A percentile compares a stretch with the other conserved stretches of the same genome.
Evolutionary conservation across 2,329 filamentous ascomycete genomes (phyloP).

Genomic region (Aspergillus oerlinghausenensis): DNA sequence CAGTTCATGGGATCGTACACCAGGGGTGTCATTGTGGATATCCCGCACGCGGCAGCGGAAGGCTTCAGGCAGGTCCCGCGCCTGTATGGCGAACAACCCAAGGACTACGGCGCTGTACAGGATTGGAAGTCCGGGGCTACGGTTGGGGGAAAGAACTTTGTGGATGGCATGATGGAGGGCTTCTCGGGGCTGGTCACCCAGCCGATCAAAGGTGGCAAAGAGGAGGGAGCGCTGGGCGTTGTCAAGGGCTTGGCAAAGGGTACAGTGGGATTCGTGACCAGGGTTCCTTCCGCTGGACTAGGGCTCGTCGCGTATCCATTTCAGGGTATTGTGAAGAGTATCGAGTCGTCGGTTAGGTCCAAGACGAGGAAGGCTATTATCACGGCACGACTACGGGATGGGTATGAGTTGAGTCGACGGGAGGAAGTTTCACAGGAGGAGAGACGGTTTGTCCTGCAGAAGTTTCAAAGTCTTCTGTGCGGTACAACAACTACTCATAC

Average conservation of each 20-base stretch:
- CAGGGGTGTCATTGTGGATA: slow-evolving; percentile 33
- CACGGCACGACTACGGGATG: slow-evolving; percentile 19
- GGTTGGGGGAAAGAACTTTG: slow-evolving; percentile 31
- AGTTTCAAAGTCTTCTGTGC: neutral
- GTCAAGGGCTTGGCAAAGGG: slow-evolving; percentile 34
- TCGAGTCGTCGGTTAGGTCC: slow-evolving; percentile 22
- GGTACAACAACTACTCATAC: neutral
- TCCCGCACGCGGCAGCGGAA: slow-evolving; percentile 35
- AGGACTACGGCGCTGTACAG: slow-evolving; percentile 28
- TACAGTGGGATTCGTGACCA: slow-evolving; percentile 16
- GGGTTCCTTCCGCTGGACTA: slow-evolving; percentile 21
- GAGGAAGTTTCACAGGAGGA: neutral
- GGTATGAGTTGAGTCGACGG: neutral
- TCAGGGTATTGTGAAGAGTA: slow-evolving; percentile 30
- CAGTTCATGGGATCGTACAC: slow-evolving; percentile 22
- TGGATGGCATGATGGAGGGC: slow-evolving; percentile 28
- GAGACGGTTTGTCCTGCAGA: neutral
- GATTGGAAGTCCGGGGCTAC: slow-evolving; percentile 30
- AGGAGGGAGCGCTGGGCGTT: slow-evolving; percentile 29
- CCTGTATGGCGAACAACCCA: slow-evolving; percentile 34
- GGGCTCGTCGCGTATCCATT: slow-evolving; percentile 30
- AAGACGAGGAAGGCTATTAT: slow-evolving; percentile 22
- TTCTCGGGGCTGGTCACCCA: slow-evolving; percentile 27
- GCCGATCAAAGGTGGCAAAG: slow-evolving; percentile 26
- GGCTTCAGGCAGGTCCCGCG: slow-evolving; percentile 32